Percentiles rank a stretch among this genome's conserved stretches.
phyloP scores from a whole-genome alignment of 2,329 filamentous ascomycete genomes.

The Microsporum canis region DNA sequence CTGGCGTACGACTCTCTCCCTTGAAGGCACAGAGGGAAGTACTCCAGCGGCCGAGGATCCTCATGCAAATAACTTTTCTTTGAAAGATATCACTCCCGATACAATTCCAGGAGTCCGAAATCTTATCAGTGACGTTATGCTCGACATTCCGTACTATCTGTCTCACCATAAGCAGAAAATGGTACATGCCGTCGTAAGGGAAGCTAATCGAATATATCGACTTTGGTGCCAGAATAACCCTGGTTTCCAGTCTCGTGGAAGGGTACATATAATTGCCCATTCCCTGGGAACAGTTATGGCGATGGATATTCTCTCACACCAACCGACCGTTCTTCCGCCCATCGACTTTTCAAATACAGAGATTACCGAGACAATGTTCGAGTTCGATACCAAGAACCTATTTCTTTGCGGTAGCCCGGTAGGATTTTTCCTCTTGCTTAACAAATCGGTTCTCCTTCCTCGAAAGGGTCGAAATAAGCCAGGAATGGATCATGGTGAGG shows the following conservation, averaged over 20 bases:
- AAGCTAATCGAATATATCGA: constrained; percentile 91
- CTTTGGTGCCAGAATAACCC: constrained; percentile 93
- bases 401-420: constrained; percentile 85
- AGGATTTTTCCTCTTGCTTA: constrained; percentile 84
- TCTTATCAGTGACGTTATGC: constrained; percentile 94
- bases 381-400: constrained; percentile 82
- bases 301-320: constrained; percentile 76
- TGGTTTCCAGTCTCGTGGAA: constrained; percentile 65
- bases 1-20: constrained; percentile 78
- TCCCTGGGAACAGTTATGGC: constrained; percentile 93
- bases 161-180: constrained; percentile 93
- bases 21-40: constrained; percentile 64
- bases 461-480: constrained; percentile 65
- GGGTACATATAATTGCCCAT: constrained; percentile 86
- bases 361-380: constrained; percentile 53
- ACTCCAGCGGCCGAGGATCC: constrained; percentile 42
- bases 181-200: constrained; percentile 74
- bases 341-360: constrained; percentile 29
- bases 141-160: constrained; percentile 96
- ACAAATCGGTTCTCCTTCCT: constrained; percentile 59
- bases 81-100: constrained; percentile 84
- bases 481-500: constrained; percentile 51
- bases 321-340: constrained; percentile 60
- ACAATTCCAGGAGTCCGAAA: constrained; percentile 87
- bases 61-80: constrained; percentile 49